Base-by-base conservation (phyloP, 2,329 filamentous ascomycete species). In the Talaromyces sp. region DNA sequence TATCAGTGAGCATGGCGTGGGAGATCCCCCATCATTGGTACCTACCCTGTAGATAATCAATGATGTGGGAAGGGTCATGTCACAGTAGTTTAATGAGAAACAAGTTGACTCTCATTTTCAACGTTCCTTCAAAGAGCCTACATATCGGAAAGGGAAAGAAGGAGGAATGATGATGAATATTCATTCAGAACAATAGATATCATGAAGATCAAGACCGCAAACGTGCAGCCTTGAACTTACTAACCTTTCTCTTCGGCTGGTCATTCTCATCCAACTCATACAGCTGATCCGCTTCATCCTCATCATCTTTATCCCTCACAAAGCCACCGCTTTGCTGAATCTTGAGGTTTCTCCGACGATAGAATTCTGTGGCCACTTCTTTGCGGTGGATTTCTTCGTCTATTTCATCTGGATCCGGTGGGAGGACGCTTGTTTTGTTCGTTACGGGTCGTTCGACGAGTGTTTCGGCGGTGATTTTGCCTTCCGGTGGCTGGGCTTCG, bases 241-340 rank as follows among this genome's bases (percentile, higher is more conserved):
- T 83, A 58, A 82, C 72, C 36, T 76, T 78, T 65, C 72, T 76
- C 4, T 72, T 72, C 27, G 74, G 68, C 19, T 71, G 69, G 11
- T 69, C 72, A 56, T 67, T 67, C 15, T 67, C 65, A 15, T 74
- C 68, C 62, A 71, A 86, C 53, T 88, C 87, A 58, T 89, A 85
- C 29, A 85, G 83, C 53, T 93, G 81, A 54, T 84, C 85, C 53
- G 93, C 81, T 54, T 84, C 85, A 61, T 86, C 83, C 67, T 92
- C 88, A 66, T 91, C 87, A 70, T 92, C 88, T 66, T 90, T 87
- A 70, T 92, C 86, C 65, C 87, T 85, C 71, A 90, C 80, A 76
- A 97, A 96, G 2, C 93, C 93, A 61, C 93, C 93, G 71, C 95
- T 88, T 70, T 88, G 86, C 70, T 92, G 88, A 63, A 97, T 93